Conservation (phyloP, 192 early-diverging fungal species). For the Coemansia sp. region DNA sequence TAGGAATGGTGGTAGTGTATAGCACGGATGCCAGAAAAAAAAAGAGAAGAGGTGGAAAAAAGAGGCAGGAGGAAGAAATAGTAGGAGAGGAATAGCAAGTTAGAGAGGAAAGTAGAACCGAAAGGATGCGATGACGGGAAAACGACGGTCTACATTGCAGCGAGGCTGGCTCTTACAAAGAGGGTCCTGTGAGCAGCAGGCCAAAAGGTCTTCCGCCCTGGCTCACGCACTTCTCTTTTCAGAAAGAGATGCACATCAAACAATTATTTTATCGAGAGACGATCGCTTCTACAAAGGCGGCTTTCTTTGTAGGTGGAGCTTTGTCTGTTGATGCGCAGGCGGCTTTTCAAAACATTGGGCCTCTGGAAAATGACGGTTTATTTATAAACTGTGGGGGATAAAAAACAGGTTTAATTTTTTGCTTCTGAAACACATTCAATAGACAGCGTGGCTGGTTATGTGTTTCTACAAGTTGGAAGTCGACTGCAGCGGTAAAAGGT, state of each 20-base stretch:
- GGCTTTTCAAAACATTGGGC: not conserved
- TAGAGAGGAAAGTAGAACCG: not conserved
- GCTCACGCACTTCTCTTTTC: not conserved
- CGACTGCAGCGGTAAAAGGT: too few relatives aligned
- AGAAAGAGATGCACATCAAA: constrained; percentile 1
- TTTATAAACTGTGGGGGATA: not conserved
- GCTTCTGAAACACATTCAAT: not conserved
- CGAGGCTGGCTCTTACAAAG: not conserved
- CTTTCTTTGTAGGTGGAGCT: not conserved
- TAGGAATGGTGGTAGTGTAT: not conserved
- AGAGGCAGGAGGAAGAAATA: not conserved
- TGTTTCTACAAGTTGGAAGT: too few relatives aligned
- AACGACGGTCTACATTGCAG: not conserved
- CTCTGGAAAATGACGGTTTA: not conserved
- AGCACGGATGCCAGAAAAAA: not conserved
- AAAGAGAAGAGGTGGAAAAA: not conserved
- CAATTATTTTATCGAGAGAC: not conserved
- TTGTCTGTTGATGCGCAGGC: not conserved
- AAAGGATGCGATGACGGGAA: not conserved
- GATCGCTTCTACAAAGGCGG: not conserved
- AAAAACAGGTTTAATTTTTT: not conserved
- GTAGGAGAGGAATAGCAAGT: too few relatives aligned
- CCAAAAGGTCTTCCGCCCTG: not conserved
- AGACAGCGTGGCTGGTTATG: too few relatives aligned
- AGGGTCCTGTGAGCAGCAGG: not conserved